Evolutionary conservation across 2,329 filamentous ascomycete species (phyloP).

Genomic region (Verticillium zaregamsianum): DNA sequence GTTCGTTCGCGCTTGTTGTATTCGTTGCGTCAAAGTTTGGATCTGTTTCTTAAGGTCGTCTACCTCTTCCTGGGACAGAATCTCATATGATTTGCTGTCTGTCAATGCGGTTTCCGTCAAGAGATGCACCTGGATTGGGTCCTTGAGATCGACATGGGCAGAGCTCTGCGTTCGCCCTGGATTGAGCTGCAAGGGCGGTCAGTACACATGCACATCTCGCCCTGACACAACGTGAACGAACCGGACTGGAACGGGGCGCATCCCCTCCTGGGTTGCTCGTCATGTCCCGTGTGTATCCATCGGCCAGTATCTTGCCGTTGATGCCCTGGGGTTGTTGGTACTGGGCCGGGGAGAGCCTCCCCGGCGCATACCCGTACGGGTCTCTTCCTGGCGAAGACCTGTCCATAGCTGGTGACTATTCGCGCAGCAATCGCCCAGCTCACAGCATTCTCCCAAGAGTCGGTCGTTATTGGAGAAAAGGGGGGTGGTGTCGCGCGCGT

Average conservation of each 20-base stretch:
- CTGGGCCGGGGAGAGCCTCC: constrained; percentile 23
- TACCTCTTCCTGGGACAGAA: constrained; percentile 87
- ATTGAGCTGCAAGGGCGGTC: constrained; percentile 38
- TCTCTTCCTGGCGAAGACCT: constrained; percentile 28
- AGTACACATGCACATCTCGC: background rate
- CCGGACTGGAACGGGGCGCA: constrained; percentile 52
- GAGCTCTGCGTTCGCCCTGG: constrained; percentile 49
- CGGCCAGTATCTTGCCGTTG: constrained; percentile 46
- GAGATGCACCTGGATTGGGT: constrained; percentile 81
- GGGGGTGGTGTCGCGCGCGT: background rate
- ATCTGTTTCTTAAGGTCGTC: constrained; percentile 88
- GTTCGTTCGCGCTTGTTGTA: constrained; percentile 78
- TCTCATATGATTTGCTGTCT: constrained; percentile 80
- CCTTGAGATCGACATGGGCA: constrained; percentile 57
- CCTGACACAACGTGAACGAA: constrained; percentile 31
- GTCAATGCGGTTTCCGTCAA: constrained; percentile 89
- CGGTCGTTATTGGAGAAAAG: background rate
- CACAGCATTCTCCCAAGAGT: background rate
- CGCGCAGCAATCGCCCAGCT: background rate
- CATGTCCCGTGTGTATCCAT: constrained; percentile 56
- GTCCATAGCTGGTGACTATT: constrained; percentile 27
- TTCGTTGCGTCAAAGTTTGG: constrained; percentile 65
- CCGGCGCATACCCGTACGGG: constrained; percentile 30
- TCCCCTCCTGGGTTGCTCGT: constrained; percentile 50
- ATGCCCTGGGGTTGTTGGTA: constrained; percentile 23